These are phyloP conservation scores for Aspergillus felis DNA, from an alignment of 2,329 filamentous ascomycete species.

Conservation along the genomic window DNA sequence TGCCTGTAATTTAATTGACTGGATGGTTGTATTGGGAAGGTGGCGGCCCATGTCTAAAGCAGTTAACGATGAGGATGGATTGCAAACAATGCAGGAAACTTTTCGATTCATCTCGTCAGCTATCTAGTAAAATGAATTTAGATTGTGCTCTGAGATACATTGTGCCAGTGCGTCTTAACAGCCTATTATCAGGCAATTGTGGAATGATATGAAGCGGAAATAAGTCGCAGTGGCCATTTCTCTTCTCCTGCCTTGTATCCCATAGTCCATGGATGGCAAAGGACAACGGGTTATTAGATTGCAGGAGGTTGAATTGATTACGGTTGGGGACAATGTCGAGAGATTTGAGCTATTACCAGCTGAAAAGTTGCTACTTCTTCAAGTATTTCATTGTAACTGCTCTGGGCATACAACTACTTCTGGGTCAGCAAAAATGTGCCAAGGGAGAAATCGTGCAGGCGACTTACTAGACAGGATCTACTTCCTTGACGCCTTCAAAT, in stretches of 20 bases:
- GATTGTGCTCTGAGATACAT: conserved; percentile 2
- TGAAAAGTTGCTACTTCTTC: conserved; percentile 29
- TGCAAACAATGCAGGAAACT: background rate
- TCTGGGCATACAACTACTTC: conserved; percentile 65
- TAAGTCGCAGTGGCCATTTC: conserved; percentile 37
- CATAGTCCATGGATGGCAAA: conserved; percentile 48
- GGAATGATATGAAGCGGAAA: conserved; percentile 38
- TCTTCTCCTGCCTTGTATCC: conserved; percentile 72
- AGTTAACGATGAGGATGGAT: background rate
- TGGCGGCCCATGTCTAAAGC: background rate
- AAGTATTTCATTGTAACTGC: conserved; percentile 59
- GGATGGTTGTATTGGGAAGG: background rate
- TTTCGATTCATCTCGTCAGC: background rate
- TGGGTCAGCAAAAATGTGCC: conserved; percentile 12
- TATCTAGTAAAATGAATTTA: background rate
- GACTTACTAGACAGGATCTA: conserved; percentile 81
- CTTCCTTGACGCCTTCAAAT: conserved; percentile 69
- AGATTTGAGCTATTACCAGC: background rate
- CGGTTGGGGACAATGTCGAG: background rate
- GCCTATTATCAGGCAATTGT: conserved; percentile 33
- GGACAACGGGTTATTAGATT: conserved; percentile 66
- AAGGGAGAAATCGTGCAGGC: background rate
- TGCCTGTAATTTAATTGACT: background rate
- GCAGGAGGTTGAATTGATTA: conserved; percentile 50
- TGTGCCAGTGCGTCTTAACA: conserved; percentile 41